Percentiles rank a stretch among this genome's conserved stretches.
Conservation (phyloP, 352 stramenopile genomes). For the Phytophthora pisi region DNA sequence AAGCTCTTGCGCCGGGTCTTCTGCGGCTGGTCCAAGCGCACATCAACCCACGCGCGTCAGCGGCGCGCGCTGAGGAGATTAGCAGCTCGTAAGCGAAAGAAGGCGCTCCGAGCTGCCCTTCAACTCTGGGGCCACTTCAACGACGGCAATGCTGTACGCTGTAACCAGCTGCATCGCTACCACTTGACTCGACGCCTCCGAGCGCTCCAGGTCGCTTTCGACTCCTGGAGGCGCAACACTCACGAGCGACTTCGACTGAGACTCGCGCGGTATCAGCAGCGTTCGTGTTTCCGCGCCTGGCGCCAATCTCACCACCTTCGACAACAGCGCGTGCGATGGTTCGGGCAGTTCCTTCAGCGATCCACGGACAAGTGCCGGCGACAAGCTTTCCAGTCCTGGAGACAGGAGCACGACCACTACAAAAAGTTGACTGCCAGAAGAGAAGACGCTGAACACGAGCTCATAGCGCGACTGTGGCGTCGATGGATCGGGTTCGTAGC, state of each 20-base stretch:
- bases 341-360: constrained; percentile 23
- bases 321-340: constrained; percentile 9
- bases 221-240: constrained; percentile 13
- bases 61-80: constrained; percentile 18
- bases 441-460: constrained; percentile 15
- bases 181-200: constrained; percentile 5
- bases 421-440: background rate
- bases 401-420: constrained; percentile 13
- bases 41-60: constrained; percentile 2
- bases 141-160: background rate
- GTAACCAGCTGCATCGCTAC: constrained; percentile 8
- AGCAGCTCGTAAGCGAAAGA: constrained; percentile 3
- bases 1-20: constrained; percentile 19
- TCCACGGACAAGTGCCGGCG: constrained; percentile 9
- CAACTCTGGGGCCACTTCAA: constrained; percentile 16
- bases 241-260: constrained; percentile 9
- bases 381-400: constrained; percentile 34
- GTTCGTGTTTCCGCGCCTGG: constrained; percentile 23
- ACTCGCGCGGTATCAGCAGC: constrained; percentile 9
- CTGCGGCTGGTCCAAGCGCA: constrained; percentile 18
- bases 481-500: constrained; percentile 27
- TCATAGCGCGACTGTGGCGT: constrained; percentile 32
- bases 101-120: constrained; percentile 12
- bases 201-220: constrained; percentile 2
- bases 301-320: constrained; percentile 3